Evolutionary conservation across 208 protist genomes (phyloP).

Genomic region (Leishmania amazonensis): DNA sequence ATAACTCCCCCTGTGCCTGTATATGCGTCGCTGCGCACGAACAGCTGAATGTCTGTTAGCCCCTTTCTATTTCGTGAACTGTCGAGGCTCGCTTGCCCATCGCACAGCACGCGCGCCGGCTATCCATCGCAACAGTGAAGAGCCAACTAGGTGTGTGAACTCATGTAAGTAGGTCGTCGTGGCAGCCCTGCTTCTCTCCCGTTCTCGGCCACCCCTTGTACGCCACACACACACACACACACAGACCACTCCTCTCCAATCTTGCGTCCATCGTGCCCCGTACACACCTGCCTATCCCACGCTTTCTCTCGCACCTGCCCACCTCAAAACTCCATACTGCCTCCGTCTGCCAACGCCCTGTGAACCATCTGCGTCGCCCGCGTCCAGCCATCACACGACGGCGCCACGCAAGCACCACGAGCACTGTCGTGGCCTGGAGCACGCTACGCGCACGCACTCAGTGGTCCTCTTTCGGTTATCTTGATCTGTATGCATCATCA

Average conservation of each 20-base stretch:
- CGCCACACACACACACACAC: not conserved
- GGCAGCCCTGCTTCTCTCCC: not conserved
- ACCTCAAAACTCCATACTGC: not conserved
- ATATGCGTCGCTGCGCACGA: not conserved
- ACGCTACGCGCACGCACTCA: not conserved
- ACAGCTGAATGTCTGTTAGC: not conserved
- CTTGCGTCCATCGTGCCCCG: not conserved
- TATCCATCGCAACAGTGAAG: too few species aligned
- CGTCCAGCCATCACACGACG: not conserved
- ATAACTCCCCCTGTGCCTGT: not conserved
- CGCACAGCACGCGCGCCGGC: not conserved
- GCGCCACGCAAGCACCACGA: not conserved
- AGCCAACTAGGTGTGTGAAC: not conserved
- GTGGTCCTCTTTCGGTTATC: not conserved
- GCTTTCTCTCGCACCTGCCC: not conserved
- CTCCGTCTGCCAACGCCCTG: not conserved
- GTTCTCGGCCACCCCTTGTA: not conserved
- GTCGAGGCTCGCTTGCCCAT: not conserved
- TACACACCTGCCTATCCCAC: not conserved
- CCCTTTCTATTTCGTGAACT: not conserved
- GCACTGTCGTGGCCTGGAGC: not conserved
- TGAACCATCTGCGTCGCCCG: not conserved
- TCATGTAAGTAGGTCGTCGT: not conserved
- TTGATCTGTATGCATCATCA: conserved; percentile 17
- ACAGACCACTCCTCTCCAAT: not conserved